Evolutionary conservation across 2,329 filamentous ascomycete species (phyloP), one percentile per base, ranked within the genome.

Genomic region (Drechslerella coelobrocha): DNA sequence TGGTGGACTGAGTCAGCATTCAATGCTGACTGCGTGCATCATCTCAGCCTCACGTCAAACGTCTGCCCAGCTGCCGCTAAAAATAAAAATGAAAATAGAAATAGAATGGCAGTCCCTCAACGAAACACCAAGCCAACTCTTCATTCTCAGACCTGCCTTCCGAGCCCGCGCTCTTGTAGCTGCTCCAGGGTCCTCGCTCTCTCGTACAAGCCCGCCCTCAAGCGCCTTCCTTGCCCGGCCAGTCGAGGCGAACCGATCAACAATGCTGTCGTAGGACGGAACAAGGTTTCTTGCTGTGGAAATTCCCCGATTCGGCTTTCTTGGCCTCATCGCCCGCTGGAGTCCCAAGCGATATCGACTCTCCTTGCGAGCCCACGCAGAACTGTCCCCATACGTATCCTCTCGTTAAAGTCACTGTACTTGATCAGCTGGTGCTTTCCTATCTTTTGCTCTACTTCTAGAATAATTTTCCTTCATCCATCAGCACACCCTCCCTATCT

Each of bases 231-330:
- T 39, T 10, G 12, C 34, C 5, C 34, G 34, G 34, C 34, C 5
- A 39, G 34, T 39, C 34, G 34, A 39, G 34, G 34, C 34, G 34
- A 39, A 39, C 12, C 34, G 34, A 39, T 39, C 34, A n/a, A n/a
- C 34, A 10, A 39, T 39, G 34, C 34, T 10, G 34, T 39, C 12
- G 34, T 39, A 39, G 34, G 17, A 3, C 12, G 34, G 12, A 6
- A 39, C 34, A 39, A 39, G 17, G 34, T 39, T 34, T 39, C 34
- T 39, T 10, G 34, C 34, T 39, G 3, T 10, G 34, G 34, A 39
- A 5, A 39, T 14, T n/a, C 12, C 34, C 34, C 34, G 34, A 39
- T 39, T 39, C 34, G 34, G 34, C 12, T 14, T 6, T 5, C 34
- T 39, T 39, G 34, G 34, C 34, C 34, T n/a, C 34, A 10, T 14